These are phyloP conservation scores for Huiozyma naganishii DNA, from an alignment of 805 yeast species.

Conservation along the genomic window DNA sequence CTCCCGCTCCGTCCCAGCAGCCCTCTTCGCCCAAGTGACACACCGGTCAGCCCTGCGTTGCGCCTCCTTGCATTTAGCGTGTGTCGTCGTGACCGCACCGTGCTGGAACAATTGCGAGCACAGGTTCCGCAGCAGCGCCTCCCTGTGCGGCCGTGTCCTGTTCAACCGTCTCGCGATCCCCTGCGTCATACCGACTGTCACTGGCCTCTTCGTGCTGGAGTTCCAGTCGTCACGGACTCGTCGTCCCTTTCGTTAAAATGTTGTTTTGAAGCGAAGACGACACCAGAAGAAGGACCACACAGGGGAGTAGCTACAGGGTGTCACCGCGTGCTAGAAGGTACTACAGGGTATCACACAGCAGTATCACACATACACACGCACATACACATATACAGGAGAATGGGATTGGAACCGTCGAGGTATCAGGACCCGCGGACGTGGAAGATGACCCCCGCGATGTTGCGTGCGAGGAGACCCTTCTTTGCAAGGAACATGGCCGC, in stretches of 20 bases:
- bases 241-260: too few species aligned
- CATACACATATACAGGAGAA: neutral
- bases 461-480: slow-evolving; percentile 81
- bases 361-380: neutral
- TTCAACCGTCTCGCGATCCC: slow-evolving; percentile 25
- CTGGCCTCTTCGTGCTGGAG: too few species aligned
- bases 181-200: slow-evolving; percentile 15
- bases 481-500: slow-evolving; percentile 66
- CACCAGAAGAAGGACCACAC: neutral
- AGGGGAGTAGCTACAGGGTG: too few species aligned
- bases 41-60: slow-evolving; percentile 52
- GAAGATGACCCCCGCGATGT: slow-evolving; percentile 88
- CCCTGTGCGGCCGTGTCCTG: slow-evolving; percentile 40
- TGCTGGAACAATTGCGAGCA: slow-evolving; percentile 58
- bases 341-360: too few species aligned
- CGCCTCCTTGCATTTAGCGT: slow-evolving; percentile 64
- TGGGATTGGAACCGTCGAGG: slow-evolving; percentile 30
- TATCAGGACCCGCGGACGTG: slow-evolving; percentile 59
- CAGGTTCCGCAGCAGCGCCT: slow-evolving; percentile 51
- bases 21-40: slow-evolving; percentile 46
- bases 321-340: too few species aligned
- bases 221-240: too few species aligned
- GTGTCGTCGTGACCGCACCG: slow-evolving; percentile 62
- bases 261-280: neutral
- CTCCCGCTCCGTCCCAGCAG: slow-evolving; percentile 7